phyloP scores from a whole-genome alignment of 305 asterid species.

The Caryopteris hybrid region DNA sequence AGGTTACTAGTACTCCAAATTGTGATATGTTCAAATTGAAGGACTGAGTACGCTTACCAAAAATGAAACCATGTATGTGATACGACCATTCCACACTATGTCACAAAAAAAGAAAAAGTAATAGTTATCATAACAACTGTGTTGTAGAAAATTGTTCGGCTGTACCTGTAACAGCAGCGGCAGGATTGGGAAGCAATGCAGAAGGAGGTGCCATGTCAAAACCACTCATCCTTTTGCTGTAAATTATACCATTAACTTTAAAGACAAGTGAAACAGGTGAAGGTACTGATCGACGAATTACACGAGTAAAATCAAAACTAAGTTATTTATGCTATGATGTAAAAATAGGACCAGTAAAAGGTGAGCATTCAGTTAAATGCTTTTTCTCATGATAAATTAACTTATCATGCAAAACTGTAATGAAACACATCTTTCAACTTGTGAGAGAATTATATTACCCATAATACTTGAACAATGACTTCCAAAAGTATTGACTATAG shows the following conservation, averaged over 20 bases:
- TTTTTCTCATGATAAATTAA: background rate
- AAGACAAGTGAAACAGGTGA: conserved; percentile 18
- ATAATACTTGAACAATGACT: background rate
- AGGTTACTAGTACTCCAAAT: conserved; percentile 43
- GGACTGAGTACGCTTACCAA: conserved; percentile 87
- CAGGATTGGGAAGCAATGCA: conserved; percentile 54
- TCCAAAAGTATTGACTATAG: background rate
- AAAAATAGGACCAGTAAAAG: background rate
- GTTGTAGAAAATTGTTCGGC: conserved; percentile 20
- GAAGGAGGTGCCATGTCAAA: conserved; percentile 99
- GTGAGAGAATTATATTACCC: background rate
- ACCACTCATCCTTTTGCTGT: conserved; percentile 96
- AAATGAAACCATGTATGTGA: conserved; percentile 75
- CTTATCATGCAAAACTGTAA: background rate
- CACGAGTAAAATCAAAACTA: background rate
- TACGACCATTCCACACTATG: conserved; percentile 79
- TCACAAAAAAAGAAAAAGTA: conserved; percentile 37
- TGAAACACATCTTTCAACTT: background rate
- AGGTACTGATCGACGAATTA: conserved; percentile 6
- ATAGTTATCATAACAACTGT: conserved; percentile 39
- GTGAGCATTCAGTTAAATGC: background rate
- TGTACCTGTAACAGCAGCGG: conserved; percentile 64
- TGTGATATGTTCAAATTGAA: conserved; percentile 35
- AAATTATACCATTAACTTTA: conserved; percentile 29
- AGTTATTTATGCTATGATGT: background rate